Evolutionary conservation across 2,329 filamentous ascomycete genomes (phyloP), one percentile per base, ranked within the genome.

Genomic region (Apiospora saccharicola): DNA sequence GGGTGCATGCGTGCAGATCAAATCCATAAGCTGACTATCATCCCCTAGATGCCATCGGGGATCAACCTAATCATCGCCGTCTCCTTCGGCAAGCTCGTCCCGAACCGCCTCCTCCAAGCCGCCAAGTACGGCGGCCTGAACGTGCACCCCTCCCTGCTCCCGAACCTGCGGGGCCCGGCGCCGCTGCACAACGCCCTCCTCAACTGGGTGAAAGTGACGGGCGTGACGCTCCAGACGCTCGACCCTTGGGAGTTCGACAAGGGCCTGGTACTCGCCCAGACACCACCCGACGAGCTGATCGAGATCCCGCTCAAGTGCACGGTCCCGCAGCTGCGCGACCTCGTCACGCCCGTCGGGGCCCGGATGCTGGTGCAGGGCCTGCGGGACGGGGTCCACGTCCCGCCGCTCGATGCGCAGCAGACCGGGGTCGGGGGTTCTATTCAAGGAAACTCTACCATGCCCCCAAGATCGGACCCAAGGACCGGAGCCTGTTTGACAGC

Each of bases 61-160:
- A 90, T 91, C 75, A 95, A 98, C 80, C 86, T 99, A 72, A 89
- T 99, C 76, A 86, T 98, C 67, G 95, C 95, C 68, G 96, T 98
- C 5, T 98, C 96, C 0, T 99, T 98, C 82, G 96, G 96, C 3
- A 88, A 98, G 10, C 92, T 98, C 74, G 91, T 99, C 0, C 96
- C 96, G 0, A 87, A 88, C 0, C 88, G 94, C 5, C 90, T 98
- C 22, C 85, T 99, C 30, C 84, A 85, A 30, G 84, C 84, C 0
- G 90, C 93, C 34, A 90, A 89, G 77, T 98, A 97, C 82, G 95
- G 95, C 61, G 96, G 96, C 0, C 84, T 99, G 3, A 99, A 99
- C 81, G 88, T 99, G 2, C 96, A 99, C 79, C 96, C 96, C 0
- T 98, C 96, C 0, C 83, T 98, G 41, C 88, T 99, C 19, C 96